Evolutionary conservation across 2,329 filamentous ascomycete species (phyloP), one percentile per base, ranked within the genome.

Genomic region (Neospermospora avenae): DNA sequence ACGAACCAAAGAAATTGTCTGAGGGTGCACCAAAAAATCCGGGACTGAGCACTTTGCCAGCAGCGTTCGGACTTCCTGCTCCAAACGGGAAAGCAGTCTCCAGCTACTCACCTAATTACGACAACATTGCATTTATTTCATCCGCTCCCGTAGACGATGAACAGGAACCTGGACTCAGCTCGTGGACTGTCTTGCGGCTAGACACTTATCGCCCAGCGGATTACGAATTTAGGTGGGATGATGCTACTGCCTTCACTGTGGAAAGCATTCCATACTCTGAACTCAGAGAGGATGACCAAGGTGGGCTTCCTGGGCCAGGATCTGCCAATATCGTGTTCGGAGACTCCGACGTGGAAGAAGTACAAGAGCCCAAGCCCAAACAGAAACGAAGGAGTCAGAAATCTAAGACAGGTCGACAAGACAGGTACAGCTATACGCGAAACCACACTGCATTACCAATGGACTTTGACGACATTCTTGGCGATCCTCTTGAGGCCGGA

Each of bases 261-360:
- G 69, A 77, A 1, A 76, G 74, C 10, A 63, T 81, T 13, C 78
- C 79, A 6, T 78, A 80, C 55, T 67, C 75, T 1, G 70, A 74
- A 16, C 69, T 73, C 28, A 72, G 75, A 20, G 60, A 63, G 8
- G 64, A 63, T 18, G 55, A 59, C 53, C 34, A 37, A 13, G 22
- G 48, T 42, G 61, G 45, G 14, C 42, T 37, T 22, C n/a, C 16
- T 31, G 3, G 13, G 28, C 8, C n/a, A 28, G 14, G 5, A 8
- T 3, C 22, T 49, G 7, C 39, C 39, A 34, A 44, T 5, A 46
- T 46, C 13, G 16, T 37, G n/a, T 18, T 35, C 22, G 13, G 22
- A 11, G 16, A 11, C 13, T 51, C 46, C 10, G 45, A 49, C 34
- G 44, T 5, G 4, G 46, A 49, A 5, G 48, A 20, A 3, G 18